A percentile compares a stretch with the other conserved stretches of the same genome.
These are phyloP conservation scores for Trametes hirsuta DNA, from an alignment of 1,284 basidiomycete genomes.

Conservation along the genomic window DNA sequence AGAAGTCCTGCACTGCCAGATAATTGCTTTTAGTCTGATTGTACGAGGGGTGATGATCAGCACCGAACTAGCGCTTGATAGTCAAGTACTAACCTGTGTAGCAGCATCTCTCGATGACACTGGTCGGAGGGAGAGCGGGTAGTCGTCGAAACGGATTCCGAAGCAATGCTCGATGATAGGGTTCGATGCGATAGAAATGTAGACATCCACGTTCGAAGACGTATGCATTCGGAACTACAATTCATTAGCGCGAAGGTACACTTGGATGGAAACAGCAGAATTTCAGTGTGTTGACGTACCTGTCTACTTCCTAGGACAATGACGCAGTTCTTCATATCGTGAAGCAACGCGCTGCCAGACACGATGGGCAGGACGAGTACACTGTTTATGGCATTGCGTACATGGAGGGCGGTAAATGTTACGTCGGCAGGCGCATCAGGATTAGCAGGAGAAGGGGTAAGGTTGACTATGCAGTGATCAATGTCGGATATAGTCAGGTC, in stretches of 20 bases:
- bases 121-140: conserved; percentile 45
- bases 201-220: conserved; percentile 61
- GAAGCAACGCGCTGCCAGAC: conserved; percentile 70
- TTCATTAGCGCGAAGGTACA: conserved; percentile 5
- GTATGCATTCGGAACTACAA: conserved; percentile 80
- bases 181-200: conserved; percentile 65
- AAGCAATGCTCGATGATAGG: conserved; percentile 79
- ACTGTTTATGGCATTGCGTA: conserved; percentile 53
- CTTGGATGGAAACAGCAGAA: not conserved
- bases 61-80: not conserved
- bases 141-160: conserved; percentile 59
- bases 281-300: conserved; percentile 42
- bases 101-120: not conserved
- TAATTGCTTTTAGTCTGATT: conserved; percentile 34
- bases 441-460: conserved; percentile 40
- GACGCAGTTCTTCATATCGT: conserved; percentile 59
- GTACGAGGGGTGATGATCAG: not conserved
- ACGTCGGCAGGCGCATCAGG: conserved; percentile 22
- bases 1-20: conserved; percentile 74
- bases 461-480: conserved; percentile 67
- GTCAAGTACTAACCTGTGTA: not conserved
- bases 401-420: conserved; percentile 63
- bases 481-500: conserved; percentile 65
- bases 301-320: conserved; percentile 78
- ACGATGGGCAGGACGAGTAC: conserved; percentile 67